These are phyloP conservation scores for Pleurotus salmoneostramineus DNA, from an alignment of 768 basidiomycete species.

Conservation along the genomic window DNA sequence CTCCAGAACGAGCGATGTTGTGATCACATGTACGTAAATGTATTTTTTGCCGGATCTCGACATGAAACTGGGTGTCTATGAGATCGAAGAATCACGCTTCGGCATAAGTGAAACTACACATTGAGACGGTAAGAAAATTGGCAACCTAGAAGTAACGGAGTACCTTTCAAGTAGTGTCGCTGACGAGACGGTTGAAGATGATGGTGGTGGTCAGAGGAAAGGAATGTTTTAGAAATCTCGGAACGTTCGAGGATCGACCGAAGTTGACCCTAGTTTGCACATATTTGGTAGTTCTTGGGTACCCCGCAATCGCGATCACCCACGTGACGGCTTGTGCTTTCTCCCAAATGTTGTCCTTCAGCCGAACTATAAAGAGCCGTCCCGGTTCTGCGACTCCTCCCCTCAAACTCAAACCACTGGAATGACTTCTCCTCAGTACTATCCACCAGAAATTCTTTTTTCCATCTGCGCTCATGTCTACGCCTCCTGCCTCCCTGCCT, in stretches of 20 bases:
- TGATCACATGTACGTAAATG: conserved; percentile 8
- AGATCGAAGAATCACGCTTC: conserved; percentile 1
- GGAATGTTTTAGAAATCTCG: background rate
- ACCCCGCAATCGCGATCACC: conserved; percentile 6
- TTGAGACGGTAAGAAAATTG: background rate
- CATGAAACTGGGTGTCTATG: background rate
- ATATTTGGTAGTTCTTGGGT: conserved; percentile 1
- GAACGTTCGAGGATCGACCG: background rate
- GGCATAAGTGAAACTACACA: background rate
- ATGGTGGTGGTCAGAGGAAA: background rate
- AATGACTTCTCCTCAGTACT: background rate
- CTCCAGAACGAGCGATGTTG: conserved; percentile 3
- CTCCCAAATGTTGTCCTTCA: background rate
- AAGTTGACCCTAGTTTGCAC: background rate
- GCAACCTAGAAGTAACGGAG: background rate
- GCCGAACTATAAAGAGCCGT: conserved; percentile 5
- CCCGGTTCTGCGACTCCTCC: background rate
- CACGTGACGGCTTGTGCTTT: background rate
- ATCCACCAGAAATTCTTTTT: conserved; percentile 67
- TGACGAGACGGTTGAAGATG: background rate
- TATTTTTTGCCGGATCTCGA: conserved; percentile 7
- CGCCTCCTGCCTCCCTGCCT: conserved; percentile 53
- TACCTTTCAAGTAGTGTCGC: background rate
- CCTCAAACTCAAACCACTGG: background rate
- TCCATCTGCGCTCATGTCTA: conserved; percentile 73